Evolutionary conservation across 2,329 filamentous ascomycete species (phyloP).

Genomic region (Trichoderma hamatum): DNA sequence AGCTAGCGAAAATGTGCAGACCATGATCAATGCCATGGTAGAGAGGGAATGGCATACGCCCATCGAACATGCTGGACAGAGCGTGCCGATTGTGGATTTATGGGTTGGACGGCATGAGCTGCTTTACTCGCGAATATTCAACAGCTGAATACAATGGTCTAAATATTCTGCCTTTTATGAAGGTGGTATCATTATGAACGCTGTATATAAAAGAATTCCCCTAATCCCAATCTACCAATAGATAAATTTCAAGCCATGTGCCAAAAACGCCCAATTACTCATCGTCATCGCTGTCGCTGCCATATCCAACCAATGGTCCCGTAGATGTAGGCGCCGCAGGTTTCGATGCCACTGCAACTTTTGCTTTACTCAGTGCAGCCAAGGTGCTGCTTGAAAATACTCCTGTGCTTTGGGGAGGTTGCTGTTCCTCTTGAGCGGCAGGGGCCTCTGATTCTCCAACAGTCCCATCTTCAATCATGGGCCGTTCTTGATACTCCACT

Average conservation of each 20-base stretch:
- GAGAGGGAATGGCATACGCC: slow-evolving; percentile 60
- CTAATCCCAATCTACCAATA: slow-evolving; percentile 32
- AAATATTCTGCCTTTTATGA: neutral
- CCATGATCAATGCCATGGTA: slow-evolving; percentile 60
- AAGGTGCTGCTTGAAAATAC: slow-evolving; percentile 85
- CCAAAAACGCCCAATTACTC: slow-evolving; percentile 48
- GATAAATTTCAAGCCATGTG: slow-evolving; percentile 21
- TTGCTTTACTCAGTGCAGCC: slow-evolving; percentile 69
- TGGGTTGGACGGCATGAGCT: slow-evolving; percentile 84
- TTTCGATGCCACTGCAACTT: slow-evolving; percentile 58
- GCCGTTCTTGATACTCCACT: slow-evolving; percentile 62
- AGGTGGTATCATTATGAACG: slow-evolving; percentile 42
- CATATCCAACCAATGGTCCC: slow-evolving; percentile 84
- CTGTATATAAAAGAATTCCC: too few relatives aligned
- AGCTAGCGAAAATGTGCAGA: slow-evolving; percentile 61
- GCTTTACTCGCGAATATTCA: slow-evolving; percentile 84
- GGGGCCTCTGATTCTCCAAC: slow-evolving; percentile 43
- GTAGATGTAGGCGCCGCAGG: slow-evolving; percentile 55
- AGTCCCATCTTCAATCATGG: slow-evolving; percentile 62
- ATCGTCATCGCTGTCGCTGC: slow-evolving; percentile 85
- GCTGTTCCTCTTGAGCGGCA: slow-evolving; percentile 40
- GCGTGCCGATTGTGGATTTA: slow-evolving; percentile 75
- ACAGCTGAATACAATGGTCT: slow-evolving; percentile 57
- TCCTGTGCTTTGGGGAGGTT: slow-evolving; percentile 52
- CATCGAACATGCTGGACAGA: slow-evolving; percentile 72